Percentiles rank a stretch among this genome's conserved stretches.
phyloP scores from a whole-genome alignment of 108 stramenopile genomes.

The Pseudonitzschia pungens region DNA sequence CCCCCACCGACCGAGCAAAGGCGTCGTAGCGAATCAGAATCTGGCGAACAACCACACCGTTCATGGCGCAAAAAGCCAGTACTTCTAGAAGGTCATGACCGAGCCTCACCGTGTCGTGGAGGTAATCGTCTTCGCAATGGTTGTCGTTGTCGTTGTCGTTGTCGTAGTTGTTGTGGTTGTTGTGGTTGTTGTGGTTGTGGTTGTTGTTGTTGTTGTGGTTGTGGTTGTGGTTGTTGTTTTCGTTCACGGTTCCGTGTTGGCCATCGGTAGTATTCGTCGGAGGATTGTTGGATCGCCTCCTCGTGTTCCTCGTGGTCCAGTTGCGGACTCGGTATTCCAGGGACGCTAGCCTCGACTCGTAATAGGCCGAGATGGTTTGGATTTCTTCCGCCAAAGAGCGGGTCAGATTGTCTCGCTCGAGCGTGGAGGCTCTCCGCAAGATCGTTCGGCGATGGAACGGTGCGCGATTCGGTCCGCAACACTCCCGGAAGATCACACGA shows the following conservation, averaged over 20 bases:
- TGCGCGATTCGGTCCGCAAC: not conserved
- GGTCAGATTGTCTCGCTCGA: conserved; percentile 43
- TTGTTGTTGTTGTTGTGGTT: not conserved
- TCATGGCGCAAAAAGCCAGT: conserved; percentile 61
- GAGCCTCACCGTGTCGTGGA: not conserved
- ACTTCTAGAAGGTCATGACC: conserved; percentile 64
- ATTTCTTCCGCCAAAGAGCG: conserved; percentile 40
- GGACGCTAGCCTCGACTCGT: conserved; percentile 21
- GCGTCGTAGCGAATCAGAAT: conserved; percentile 73
- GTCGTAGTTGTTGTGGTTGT: conserved; percentile 3
- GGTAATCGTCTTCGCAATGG: not conserved
- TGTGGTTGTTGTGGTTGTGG: not conserved
- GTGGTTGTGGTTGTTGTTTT: not conserved
- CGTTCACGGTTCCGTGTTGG: not conserved
- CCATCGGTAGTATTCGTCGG: not conserved
- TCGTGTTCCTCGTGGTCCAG: not conserved
- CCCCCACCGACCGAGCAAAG: conserved; percentile 54
- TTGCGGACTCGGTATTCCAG: not conserved
- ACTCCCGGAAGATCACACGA: conserved; percentile 9
- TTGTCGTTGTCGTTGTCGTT: not conserved
- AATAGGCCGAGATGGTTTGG: conserved; percentile 37
- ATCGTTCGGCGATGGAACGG: conserved; percentile 22
- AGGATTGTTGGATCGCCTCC: not conserved
- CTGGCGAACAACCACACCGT: conserved; percentile 60
- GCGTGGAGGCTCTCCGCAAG: conserved; percentile 34